Evolutionary conservation across 345 rosid genomes (phyloP).

Genomic region (Turnera subulata): DNA sequence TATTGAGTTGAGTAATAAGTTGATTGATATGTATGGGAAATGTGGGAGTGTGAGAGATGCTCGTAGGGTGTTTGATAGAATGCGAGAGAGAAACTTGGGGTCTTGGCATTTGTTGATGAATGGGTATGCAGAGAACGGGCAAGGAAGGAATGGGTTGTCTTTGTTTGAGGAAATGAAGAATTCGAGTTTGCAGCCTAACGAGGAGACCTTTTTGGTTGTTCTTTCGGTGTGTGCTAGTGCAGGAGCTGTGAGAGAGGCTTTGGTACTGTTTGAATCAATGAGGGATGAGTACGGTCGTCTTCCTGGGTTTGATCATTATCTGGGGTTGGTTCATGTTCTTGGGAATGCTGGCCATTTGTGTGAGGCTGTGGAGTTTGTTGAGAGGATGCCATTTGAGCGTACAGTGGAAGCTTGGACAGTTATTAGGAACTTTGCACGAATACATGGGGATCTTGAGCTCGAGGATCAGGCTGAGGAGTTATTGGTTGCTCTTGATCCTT

Average conservation of each 20-base stretch:
- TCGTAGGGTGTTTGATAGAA: conserved; percentile 51
- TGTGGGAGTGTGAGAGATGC: conserved; percentile 39
- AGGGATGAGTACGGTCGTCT: conserved; percentile 28
- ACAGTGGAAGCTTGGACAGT: conserved; percentile 35
- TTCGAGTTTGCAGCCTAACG: conserved; percentile 19
- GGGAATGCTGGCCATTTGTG: conserved; percentile 41
- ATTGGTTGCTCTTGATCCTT: conserved; percentile 34
- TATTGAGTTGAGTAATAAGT: conserved; percentile 28
- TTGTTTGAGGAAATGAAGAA: conserved; percentile 46
- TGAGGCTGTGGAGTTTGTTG: conserved; percentile 49
- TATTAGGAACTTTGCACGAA: conserved; percentile 29
- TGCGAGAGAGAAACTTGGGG: conserved; percentile 34
- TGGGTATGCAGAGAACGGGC: conserved; percentile 37
- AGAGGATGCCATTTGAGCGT: conserved; percentile 44
- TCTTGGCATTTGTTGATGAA: conserved; percentile 45
- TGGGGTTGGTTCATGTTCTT: conserved; percentile 34
- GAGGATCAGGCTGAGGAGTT: conserved; percentile 39
- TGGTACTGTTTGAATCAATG: conserved; percentile 38
- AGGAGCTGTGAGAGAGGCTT: conserved; percentile 31
- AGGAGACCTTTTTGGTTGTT: conserved; percentile 32
- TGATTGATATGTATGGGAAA: conserved; percentile 29
- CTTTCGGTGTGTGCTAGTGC: conserved; percentile 43
- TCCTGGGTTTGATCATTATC: conserved; percentile 39
- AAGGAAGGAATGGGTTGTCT: conserved; percentile 37
- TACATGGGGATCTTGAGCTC: conserved; percentile 57